Evolutionary conservation across 306 rosid species (phyloP).

Genomic region (Trifolium pratense): DNA sequence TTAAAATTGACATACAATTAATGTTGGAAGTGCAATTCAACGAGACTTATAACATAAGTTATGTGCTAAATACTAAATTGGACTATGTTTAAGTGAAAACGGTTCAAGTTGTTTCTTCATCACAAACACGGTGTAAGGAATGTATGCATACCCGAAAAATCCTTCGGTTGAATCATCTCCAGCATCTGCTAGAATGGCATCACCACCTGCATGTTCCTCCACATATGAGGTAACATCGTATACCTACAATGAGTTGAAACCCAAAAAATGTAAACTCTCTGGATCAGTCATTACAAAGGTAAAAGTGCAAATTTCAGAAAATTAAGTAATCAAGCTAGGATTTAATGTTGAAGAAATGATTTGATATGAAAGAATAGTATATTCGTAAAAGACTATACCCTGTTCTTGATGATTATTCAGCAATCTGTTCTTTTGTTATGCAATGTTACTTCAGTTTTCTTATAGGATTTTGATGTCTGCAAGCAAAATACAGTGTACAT

Average conservation of each 20-base stretch:
- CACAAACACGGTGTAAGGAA: constrained; percentile 30
- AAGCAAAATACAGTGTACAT: constrained; percentile 38
- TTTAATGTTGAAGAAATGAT: too few species aligned
- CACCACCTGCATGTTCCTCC: constrained; percentile 99
- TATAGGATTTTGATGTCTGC: constrained; percentile 65
- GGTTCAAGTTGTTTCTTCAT: neutral
- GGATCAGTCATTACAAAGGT: too few species aligned
- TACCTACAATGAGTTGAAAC: too few species aligned
- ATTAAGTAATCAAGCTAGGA: too few species aligned
- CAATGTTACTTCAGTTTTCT: constrained; percentile 64
- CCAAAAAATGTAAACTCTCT: too few species aligned
- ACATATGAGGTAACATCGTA: constrained; percentile 90
- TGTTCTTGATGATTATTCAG: constrained; percentile 92
- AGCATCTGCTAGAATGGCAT: constrained; percentile 88
- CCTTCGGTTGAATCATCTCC: constrained; percentile 92
- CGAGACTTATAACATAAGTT: neutral
- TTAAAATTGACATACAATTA: neutral
- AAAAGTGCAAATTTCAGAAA: too few species aligned
- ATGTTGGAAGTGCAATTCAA: neutral
- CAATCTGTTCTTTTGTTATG: constrained; percentile 89
- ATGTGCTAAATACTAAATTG: neutral
- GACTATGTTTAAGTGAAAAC: neutral
- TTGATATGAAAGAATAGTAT: too few species aligned
- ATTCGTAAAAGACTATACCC: too few species aligned
- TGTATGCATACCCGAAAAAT: constrained; percentile 65